Conservation (phyloP, 768 basidiomycete species). For the Trametes punicea region DNA sequence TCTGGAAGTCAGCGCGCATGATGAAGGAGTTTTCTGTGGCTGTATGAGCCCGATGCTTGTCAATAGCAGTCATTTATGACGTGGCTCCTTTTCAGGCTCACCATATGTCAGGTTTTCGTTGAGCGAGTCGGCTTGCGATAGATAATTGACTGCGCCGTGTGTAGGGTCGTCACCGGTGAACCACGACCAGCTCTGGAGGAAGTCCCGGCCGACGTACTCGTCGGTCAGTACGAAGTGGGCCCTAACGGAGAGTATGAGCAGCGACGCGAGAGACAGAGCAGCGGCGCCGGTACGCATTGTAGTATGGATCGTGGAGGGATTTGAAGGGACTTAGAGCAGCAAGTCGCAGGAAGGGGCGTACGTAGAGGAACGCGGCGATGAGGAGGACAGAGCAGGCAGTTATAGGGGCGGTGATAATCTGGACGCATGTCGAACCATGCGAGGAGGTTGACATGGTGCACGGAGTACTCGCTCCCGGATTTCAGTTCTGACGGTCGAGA, state of each 20-base stretch:
- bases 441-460: slow-evolving; percentile 15
- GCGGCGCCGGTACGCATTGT: slow-evolving; percentile 34
- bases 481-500: not conserved
- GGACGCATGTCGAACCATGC: not conserved
- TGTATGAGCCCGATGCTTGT: slow-evolving; percentile 12
- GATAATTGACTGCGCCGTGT: slow-evolving; percentile 61
- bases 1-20: slow-evolving; percentile 52
- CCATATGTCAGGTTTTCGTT: slow-evolving; percentile 45
- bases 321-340: slow-evolving; percentile 20
- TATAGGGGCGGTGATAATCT: not conserved
- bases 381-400: slow-evolving; percentile 21
- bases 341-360: slow-evolving; percentile 19
- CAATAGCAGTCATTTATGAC: not conserved
- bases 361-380: slow-evolving; percentile 27
- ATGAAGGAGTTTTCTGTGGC: slow-evolving; percentile 44
- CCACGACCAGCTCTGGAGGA: slow-evolving; percentile 48
- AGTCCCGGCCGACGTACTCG: slow-evolving; percentile 36
- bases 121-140: slow-evolving; percentile 43
- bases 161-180: slow-evolving; percentile 56
- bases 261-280: slow-evolving; percentile 16
- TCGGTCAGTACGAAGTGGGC: slow-evolving; percentile 24
- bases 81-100: slow-evolving; percentile 24
- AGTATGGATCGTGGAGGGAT: slow-evolving; percentile 18
- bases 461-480: not conserved
- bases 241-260: slow-evolving; percentile 22